A percentile compares a stretch with the other conserved stretches of the same genome.
Evolutionary conservation across 2,329 filamentous ascomycete genomes (phyloP).

Genomic region (Claviceps monticola): DNA sequence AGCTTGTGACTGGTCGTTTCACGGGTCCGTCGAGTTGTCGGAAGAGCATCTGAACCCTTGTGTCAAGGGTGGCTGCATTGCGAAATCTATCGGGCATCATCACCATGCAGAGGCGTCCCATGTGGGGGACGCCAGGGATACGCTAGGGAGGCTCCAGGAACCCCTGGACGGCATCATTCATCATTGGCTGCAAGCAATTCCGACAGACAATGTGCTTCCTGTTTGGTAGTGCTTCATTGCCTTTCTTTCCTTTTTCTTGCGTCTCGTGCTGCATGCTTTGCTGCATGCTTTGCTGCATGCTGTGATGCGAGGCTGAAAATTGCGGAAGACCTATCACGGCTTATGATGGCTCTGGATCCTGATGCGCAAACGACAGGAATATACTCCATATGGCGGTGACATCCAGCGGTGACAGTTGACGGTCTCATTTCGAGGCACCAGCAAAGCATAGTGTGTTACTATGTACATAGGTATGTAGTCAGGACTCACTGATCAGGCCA

Average conservation of each 20-base stretch:
- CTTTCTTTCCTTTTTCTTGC: background rate
- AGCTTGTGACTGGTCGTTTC: background rate
- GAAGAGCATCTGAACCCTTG: background rate
- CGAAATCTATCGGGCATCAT: constrained; percentile 5
- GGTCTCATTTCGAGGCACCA: background rate
- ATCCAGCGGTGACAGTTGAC: background rate
- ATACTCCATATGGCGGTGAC: too few relatives aligned
- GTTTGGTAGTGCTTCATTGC: too few relatives aligned
- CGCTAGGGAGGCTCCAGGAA: too few relatives aligned
- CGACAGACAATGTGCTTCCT: background rate
- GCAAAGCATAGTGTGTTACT: too few relatives aligned
- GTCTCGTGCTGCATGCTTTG: background rate
- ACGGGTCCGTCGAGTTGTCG: background rate
- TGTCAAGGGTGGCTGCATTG: background rate
- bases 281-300: background rate
- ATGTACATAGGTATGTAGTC: too few relatives aligned
- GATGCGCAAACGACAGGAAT: background rate
- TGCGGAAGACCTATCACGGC: too few relatives aligned
- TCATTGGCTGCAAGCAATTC: constrained; percentile 1
- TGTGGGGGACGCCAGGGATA: background rate
- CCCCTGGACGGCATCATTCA: background rate
- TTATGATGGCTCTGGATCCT: background rate
- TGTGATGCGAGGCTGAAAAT: background rate
- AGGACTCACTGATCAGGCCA: too few relatives aligned
- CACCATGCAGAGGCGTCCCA: background rate